Base-by-base conservation (phyloP, 306 rosid genomes). In the Sicyos baderoa region DNA sequence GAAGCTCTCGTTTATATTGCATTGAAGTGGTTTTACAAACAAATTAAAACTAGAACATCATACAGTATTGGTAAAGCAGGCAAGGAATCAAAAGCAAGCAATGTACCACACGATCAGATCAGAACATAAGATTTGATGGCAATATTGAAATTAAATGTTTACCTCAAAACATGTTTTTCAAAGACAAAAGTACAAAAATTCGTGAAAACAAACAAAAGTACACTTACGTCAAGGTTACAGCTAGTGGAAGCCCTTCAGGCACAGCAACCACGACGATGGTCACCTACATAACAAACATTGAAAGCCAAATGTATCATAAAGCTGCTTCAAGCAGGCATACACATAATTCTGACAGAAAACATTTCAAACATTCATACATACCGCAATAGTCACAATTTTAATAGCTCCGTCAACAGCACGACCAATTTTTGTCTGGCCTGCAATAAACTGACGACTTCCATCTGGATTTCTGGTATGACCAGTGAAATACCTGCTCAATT, bases 211-310 rank as follows among this genome's bases (percentile, higher is more conserved):
- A 71, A 37, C 21, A 9, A 12, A 56, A 16, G 61, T 79, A 68
- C 11, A 77, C 95, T 79, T 81, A 91, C 97, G 97, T 91, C 76
- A 91, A 87, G 79, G 96, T 91, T 42, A 91, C 97, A 44, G 97
- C 97, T 42, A 91, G 79, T 23, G 97, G 97, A 35, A 91, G 95
- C 72, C 97, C 97, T 84, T 91, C 97, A 40, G 97, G 97, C 66
- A 91, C 97, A 12, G 97, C 97, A 85, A 91, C 96, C 73, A 89
- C 97, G 11, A 91, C 95, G 72, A 91, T 91, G 52, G 97, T 91
- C 44, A 91, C 97, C 97, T 91, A 64, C 62, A 81, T 67, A 22
- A 50, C 19, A 67, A 67, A 47, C 71, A 67, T 48, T 49, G 25
- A 49, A 23, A 67, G 45, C 17, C 7, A 66, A 66, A 66, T n/a